Conservation (phyloP, 169 alveolate genomes). For the Plasmodium vivax region DNA sequence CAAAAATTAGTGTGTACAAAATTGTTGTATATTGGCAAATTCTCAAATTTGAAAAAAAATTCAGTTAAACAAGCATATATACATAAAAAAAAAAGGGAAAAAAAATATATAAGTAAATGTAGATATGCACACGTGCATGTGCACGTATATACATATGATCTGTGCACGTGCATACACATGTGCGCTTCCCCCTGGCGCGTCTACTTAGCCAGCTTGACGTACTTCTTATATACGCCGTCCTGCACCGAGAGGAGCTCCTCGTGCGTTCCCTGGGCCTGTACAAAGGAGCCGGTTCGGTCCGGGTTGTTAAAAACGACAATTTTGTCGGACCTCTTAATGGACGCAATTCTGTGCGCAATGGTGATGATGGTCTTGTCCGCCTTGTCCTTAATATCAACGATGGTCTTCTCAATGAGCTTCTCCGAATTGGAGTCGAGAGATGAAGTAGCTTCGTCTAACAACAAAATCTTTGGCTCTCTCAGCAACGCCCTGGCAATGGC, state of each 20-base stretch:
- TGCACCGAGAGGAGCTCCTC: constrained; percentile 81
- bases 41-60: not conserved
- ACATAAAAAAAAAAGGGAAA: not conserved
- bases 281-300: constrained; percentile 82
- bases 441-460: constrained; percentile 98
- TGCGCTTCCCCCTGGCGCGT: not conserved
- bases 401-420: constrained; percentile 76
- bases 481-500: constrained; percentile 92
- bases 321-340: constrained; percentile 87
- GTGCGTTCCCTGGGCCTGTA: constrained; percentile 92
- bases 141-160: not conserved
- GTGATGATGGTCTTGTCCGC: constrained; percentile 88
- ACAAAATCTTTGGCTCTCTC: constrained; percentile 88
- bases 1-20: not conserved
- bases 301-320: constrained; percentile 84
- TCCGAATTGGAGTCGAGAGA: constrained; percentile 92
- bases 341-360: constrained; percentile 94
- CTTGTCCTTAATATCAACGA: constrained; percentile 60
- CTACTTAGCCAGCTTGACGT: constrained; percentile 62
- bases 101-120: not conserved
- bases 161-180: not conserved
- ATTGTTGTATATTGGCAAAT: not conserved
- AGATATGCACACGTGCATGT: not conserved
- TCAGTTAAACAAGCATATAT: not conserved
- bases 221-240: constrained; percentile 58